Evolutionary conservation across 768 basidiomycete species (phyloP).

Genomic region (Lentinus brumalis): DNA sequence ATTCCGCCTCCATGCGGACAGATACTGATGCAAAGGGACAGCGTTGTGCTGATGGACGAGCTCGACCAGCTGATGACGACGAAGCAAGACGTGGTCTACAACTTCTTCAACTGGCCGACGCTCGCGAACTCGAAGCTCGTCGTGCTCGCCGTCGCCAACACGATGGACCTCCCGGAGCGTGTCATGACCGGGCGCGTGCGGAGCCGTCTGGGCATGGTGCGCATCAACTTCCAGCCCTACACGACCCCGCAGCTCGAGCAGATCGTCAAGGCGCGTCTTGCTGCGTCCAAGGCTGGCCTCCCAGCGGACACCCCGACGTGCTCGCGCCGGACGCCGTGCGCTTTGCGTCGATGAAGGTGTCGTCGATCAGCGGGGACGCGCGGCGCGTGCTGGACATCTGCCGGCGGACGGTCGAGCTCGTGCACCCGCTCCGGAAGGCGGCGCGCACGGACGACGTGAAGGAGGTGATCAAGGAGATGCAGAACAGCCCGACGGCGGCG

Average conservation of each 20-base stretch:
- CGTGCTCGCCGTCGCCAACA: conserved; percentile 96
- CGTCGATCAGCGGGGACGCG: conserved; percentile 89
- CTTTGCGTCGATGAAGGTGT: conserved; percentile 80
- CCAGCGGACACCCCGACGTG: conserved; percentile 52
- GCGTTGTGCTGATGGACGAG: conserved; percentile 98
- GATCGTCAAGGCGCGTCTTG: conserved; percentile 85
- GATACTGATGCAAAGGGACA: conserved; percentile 33
- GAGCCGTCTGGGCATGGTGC: conserved; percentile 87
- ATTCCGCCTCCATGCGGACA: background rate
- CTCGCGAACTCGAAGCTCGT: conserved; percentile 84
- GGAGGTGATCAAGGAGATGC: conserved; percentile 81
- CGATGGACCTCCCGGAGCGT: conserved; percentile 96
- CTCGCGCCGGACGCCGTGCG: conserved; percentile 75
- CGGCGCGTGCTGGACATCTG: conserved; percentile 92
- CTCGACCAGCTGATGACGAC: conserved; percentile 94
- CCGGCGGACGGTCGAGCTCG: conserved; percentile 84
- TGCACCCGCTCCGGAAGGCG: conserved; percentile 48
- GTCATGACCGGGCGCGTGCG: conserved; percentile 91
- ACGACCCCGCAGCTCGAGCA: conserved; percentile 72
- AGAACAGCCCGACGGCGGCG: conserved; percentile 86
- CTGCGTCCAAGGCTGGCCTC: conserved; percentile 54
- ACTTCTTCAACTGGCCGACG: conserved; percentile 99
- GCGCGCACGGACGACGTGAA: conserved; percentile 74
- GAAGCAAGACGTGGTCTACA: conserved; percentile 98
- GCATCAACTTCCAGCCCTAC: conserved; percentile 93